Conservation (phyloP, 2,329 filamentous ascomycete species). For the Monosporascus sp. region DNA sequence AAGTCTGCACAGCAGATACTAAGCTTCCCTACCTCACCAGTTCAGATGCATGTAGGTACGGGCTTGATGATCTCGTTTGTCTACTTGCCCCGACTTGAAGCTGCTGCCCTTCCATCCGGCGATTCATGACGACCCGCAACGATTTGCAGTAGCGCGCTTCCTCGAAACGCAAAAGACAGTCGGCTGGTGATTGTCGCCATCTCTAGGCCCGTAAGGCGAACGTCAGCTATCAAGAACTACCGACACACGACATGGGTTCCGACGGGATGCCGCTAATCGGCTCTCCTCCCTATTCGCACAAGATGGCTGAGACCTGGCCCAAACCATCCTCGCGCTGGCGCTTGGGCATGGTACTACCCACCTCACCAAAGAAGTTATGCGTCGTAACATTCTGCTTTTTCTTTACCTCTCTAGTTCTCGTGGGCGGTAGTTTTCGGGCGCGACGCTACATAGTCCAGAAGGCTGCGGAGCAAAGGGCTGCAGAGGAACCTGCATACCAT, state of each 20-base stretch:
- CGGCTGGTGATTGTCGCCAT: constrained; percentile 4
- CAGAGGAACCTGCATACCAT: constrained; percentile 15
- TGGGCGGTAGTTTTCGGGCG: constrained; percentile 13
- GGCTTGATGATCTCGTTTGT: no score
- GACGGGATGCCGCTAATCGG: constrained; percentile 10
- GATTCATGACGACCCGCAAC: no score
- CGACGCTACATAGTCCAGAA: constrained; percentile 6
- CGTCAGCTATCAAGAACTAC: constrained; percentile 16
- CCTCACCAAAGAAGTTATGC: constrained; percentile 18
- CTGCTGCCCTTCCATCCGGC: no score
- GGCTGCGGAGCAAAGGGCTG: constrained; percentile 1
- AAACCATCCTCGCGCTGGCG: constrained; percentile 12
- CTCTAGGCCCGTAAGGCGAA: constrained; percentile 9
- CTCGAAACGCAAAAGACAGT: no score
- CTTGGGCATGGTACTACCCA: constrained; percentile 13
- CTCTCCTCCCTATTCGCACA: constrained; percentile 2
- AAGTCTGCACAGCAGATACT: no score
- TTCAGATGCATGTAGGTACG: no score
- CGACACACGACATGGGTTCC: constrained; percentile 18
- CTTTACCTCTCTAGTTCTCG: constrained; percentile 14
- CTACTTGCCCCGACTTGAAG: no score
- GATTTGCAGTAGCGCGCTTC: no score
- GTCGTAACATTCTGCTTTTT: constrained; percentile 12
- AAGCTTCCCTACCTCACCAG: no score
- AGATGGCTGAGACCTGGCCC: constrained; percentile 14